Evolutionary conservation across 1,139 yeast genomes (phyloP), one percentile per base, ranked within the genome.

Genomic region (Blastobotrys indianensis): DNA sequence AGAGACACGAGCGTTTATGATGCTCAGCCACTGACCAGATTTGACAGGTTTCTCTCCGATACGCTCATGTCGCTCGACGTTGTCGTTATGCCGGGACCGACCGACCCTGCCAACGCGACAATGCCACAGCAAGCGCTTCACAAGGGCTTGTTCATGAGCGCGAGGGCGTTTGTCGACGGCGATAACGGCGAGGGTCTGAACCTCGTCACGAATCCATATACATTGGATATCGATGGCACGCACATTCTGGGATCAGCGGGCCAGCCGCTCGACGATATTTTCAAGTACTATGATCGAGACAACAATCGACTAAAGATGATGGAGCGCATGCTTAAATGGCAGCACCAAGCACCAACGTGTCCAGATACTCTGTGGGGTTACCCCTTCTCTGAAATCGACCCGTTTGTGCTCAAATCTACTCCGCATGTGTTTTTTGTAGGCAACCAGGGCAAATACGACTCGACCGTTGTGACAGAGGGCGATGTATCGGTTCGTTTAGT

Each of bases 71-170:
- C 82, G 4, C 65, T 87, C 15, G 83, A 94, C 0, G 79, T 90
- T 4, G 76, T 82, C 32, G 61, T 94, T 3, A 75, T 92, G 80
- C 96, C 98, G 0, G 98, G 98, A 4, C 74, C 69, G 3, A 66
- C 72, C 6, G 99, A 92, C 62, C 95, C 97, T 0, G 80, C 88
- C 7, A 95, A 85, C 54, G 69, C 76, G 13, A 78, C 94, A 46
- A 65, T 87, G 51, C 99, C 99, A 0, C 97, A 92, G 64, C 96
- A 85, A 61, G 85, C 95, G 2, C 64, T 92, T 12, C 96, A 92
- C 61, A 73, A 72, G 47, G 82, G 95, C 1, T 70, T 92, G 49
- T 80, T 92, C 58, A 70, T 71, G 5, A 62, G 66, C 15, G 71
- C 79, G 28, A 67, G 73, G 35, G 63, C 66, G 12, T 75, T 70